Evolutionary conservation across 768 basidiomycete species (phyloP), one percentile per base, ranked within the genome.

Genomic region (Psilocybe azurescens): DNA sequence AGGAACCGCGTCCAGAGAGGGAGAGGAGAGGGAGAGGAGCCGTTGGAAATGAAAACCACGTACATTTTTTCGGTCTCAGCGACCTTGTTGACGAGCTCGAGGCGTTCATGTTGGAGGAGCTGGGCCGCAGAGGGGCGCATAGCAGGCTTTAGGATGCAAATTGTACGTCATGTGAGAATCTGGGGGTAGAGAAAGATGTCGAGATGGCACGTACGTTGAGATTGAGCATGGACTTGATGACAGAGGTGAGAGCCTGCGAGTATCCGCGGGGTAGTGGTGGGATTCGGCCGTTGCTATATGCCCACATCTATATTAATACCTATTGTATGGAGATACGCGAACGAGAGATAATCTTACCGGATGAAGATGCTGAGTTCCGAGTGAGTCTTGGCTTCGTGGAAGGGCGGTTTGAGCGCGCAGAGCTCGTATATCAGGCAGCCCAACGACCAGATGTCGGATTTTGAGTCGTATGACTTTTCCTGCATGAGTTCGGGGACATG

Each of bases 401-500:
- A 97, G 5, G 95, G 95, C 0, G 95, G 95, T 68, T 91, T 91
- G 56, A 95, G 81, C 0, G 97, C 95, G 66, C 97, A 99, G 41
- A 99, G 85, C 77, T 99, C 97, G 74, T 93, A 99, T 28, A 98
- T 93, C 32, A 99, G 83, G 76, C 97, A 99, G 1, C 97, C 97
- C 30, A 99, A 83, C 4, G 94, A 96, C 97, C 97, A 99, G 51
- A 99, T 98, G 70, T 99, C 97, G 0, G 93, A 95, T 77, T 99
- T 99, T 6, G 94, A 91, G 77, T 98, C 97, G 76, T 99, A 99
- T 3, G 94, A 87, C 73, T 94, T 95, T 73, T 99, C 97, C 78
- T 93, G 94, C 86, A 98, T 94, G 33, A 99, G 84, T 74, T 99
- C 97, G 0, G 97, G 1, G 95, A 97, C 97, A 99, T 99, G 79